These are phyloP conservation scores for Rubroshorea leprosula DNA, from an alignment of 345 rosid genomes.

Conservation along the genomic window DNA sequence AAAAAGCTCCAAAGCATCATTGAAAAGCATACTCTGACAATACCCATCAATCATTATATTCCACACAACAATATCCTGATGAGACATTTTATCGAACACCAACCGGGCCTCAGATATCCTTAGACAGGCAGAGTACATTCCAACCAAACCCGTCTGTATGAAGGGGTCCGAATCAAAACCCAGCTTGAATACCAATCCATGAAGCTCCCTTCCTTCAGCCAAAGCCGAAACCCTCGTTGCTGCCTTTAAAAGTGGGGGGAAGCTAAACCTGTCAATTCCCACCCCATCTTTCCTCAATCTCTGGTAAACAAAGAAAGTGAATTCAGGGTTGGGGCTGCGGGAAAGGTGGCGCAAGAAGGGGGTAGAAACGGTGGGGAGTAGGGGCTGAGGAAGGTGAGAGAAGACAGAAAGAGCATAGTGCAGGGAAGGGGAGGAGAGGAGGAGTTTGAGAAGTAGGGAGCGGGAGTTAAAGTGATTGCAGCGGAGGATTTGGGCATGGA, in stretches of 20 bases:
- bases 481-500: slow-evolving; percentile 46
- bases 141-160: slow-evolving; percentile 44
- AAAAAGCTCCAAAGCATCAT: slow-evolving; percentile 50
- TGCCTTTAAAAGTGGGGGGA: slow-evolving; percentile 46
- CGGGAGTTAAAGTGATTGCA: slow-evolving; percentile 17
- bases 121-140: slow-evolving; percentile 36
- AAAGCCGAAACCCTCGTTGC: slow-evolving; percentile 35
- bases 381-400: slow-evolving; percentile 20
- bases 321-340: slow-evolving; percentile 22
- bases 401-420: slow-evolving; percentile 45
- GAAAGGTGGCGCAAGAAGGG: slow-evolving; percentile 41
- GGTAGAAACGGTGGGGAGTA: slow-evolving; percentile 26
- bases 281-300: slow-evolving; percentile 31
- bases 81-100: slow-evolving; percentile 52
- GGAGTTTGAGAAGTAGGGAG: slow-evolving; percentile 30
- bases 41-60: slow-evolving; percentile 59
- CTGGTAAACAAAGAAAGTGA: slow-evolving; percentile 28
- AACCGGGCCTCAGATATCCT: slow-evolving; percentile 32
- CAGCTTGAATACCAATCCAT: slow-evolving; percentile 42
- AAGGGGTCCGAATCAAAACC: slow-evolving; percentile 50
- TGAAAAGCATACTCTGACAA: slow-evolving; percentile 35
- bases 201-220: slow-evolving; percentile 48
- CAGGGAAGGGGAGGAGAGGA: slow-evolving; percentile 34
- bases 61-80: slow-evolving; percentile 52
- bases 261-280: slow-evolving; percentile 36